Conservation (phyloP, 1,284 basidiomycete species). For the Psilocybe mexicana region DNA sequence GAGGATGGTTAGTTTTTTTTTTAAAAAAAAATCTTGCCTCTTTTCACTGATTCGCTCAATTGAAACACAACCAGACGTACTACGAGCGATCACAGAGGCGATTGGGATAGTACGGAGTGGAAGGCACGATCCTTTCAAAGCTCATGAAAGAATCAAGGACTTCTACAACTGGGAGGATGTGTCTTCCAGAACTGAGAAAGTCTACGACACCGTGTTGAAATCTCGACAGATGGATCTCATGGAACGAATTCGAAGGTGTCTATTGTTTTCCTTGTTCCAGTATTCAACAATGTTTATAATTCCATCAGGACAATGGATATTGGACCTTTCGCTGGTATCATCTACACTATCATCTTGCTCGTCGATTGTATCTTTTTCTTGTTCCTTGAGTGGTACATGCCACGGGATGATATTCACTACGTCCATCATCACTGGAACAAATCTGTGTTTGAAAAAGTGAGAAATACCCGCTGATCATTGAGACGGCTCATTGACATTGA, state of each 20-base stretch:
- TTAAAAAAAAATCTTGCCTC: background rate
- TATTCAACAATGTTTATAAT: background rate
- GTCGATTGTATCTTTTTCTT: slow-evolving; percentile 81
- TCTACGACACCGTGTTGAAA: slow-evolving; percentile 74
- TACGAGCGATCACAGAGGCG: slow-evolving; percentile 81
- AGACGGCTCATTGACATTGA: background rate
- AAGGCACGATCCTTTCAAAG: slow-evolving; percentile 74
- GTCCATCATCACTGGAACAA: slow-evolving; percentile 46
- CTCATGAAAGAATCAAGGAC: slow-evolving; percentile 74
- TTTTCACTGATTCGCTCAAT: background rate
- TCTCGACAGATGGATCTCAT: slow-evolving; percentile 63
- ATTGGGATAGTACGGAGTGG: slow-evolving; percentile 71
- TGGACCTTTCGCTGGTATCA: slow-evolving; percentile 74
- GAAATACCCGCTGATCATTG: background rate
- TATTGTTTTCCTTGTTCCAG: slow-evolving; percentile 16
- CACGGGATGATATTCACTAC: slow-evolving; percentile 68
- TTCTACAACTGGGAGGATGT: slow-evolving; percentile 94
- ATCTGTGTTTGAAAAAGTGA: slow-evolving; percentile 29
- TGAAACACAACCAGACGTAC: slow-evolving; percentile 62
- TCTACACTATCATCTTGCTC: slow-evolving; percentile 77
- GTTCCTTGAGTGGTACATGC: slow-evolving; percentile 77
- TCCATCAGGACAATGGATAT: slow-evolving; percentile 61
- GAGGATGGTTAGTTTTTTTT: slow-evolving; percentile 57
- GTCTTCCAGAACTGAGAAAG: slow-evolving; percentile 76
- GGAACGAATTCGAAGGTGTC: slow-evolving; percentile 71